Percentiles rank a stretch among this genome's conserved stretches.
These are phyloP conservation scores for Teunomyces barrocoloradensis DNA, from an alignment of 805 yeast species.

Conservation along the genomic window DNA sequence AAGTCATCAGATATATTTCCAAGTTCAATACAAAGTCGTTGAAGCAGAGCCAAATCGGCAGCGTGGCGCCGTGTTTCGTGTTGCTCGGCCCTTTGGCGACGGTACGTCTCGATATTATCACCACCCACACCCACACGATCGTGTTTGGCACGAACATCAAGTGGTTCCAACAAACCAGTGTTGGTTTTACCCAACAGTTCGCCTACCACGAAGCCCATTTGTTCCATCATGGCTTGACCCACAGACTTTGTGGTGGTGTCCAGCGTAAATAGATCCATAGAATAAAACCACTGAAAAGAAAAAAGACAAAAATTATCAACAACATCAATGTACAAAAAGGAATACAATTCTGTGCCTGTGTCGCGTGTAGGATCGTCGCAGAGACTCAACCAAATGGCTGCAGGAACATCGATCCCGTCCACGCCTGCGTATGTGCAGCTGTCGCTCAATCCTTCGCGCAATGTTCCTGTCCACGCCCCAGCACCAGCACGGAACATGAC, in stretches of 20 bases:
- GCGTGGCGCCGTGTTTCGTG: neutral
- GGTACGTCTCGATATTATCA: neutral
- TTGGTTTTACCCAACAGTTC: conserved; percentile 36
- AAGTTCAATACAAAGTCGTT: neutral
- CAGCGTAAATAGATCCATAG: neutral
- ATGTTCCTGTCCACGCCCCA: conserved; percentile 20
- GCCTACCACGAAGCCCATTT: conserved; percentile 57
- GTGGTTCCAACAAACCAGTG: conserved; percentile 30
- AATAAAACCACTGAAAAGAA: neutral
- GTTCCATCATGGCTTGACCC: conserved; percentile 53
- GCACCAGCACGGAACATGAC: no score
- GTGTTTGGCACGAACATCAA: conserved; percentile 17
- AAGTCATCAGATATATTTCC: neutral
- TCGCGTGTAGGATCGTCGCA: conserved; percentile 35
- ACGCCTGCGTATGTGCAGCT: conserved; percentile 33
- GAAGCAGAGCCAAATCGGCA: neutral
- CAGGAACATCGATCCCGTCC: conserved; percentile 23
- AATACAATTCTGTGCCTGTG: conserved; percentile 32
- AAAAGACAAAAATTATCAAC: conserved; percentile 1
- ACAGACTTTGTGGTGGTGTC: conserved; percentile 25
- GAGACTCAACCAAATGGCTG: conserved; percentile 26
- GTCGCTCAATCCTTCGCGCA: conserved; percentile 37
- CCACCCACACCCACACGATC: conserved; percentile 23
- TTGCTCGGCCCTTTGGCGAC: neutral
- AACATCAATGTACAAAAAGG: conserved; percentile 17